Conservation (phyloP, 257 asterid species). For the Capsicum pubescens region DNA sequence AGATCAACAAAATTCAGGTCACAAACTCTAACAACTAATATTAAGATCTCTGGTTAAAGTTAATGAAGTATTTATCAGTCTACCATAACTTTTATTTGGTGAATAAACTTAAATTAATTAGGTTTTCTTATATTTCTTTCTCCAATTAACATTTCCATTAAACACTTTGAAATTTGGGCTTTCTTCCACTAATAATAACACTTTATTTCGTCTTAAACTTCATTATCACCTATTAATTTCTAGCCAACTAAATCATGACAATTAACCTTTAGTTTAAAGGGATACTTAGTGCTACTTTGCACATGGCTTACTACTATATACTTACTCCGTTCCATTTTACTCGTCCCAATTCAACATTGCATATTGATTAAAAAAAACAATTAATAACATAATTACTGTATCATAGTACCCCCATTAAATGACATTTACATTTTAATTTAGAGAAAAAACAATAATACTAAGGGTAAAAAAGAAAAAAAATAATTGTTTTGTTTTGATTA, state of each 20-base stretch:
- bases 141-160: background rate
- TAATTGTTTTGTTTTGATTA: too few species aligned
- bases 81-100: too few species aligned
- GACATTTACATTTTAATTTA: too few species aligned
- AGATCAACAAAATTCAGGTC: too few species aligned
- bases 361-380: too few species aligned
- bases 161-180: background rate
- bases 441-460: too few species aligned
- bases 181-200: constrained; percentile 6
- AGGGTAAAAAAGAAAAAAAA: too few species aligned
- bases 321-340: background rate
- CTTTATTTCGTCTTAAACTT: background rate
- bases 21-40: too few species aligned
- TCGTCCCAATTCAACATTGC: too few species aligned
- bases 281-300: background rate
- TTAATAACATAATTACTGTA: too few species aligned
- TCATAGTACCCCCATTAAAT: too few species aligned
- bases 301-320: background rate
- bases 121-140: background rate
- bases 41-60: background rate
- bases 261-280: background rate
- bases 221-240: background rate
- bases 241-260: constrained; percentile 9
- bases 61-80: background rate
- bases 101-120: background rate